Evolutionary conservation across 257 asterid genomes (phyloP), one percentile per base, ranked within the genome.

Genomic region (Scutellaria barbata): DNA sequence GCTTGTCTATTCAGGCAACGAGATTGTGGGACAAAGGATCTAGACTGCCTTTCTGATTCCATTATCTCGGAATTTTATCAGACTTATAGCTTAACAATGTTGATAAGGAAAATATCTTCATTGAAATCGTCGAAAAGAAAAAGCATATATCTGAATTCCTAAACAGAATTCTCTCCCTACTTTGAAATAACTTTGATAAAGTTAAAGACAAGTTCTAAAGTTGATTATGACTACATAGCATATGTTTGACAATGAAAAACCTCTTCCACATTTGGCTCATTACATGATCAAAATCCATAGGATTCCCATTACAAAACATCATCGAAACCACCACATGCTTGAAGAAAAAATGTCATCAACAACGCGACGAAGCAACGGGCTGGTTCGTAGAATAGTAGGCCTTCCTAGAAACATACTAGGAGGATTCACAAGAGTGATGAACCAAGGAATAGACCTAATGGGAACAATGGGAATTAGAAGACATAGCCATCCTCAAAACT

Each of bases 361-460:
- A 85, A 70, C 58, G 72, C 83, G 62, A 66, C 79, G 35, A 6
- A 48, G 61, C 60, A 73, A 66, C 41, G 72, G 84, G 3, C 66
- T 88, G 6, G 83, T 87, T 25, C 87, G 87, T 10, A 73, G 90
- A 69, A 81, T 89, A 82, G 86, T 83, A 5, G 89, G 71, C 69
- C 86, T 91, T 39, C 97, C 97, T 5, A 72, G 95, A 30, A 87
- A 30, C 78, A 76, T 91, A 16, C 17, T 86, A 14, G 95, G 84
- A 37, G 88, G 86, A 13, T 74, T 87, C 51, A 87, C 97, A 4
- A 84, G 96, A 66, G 85, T 69, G 10, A 56, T 91, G 85, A 85
- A 75, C 37, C 96, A 91, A 80, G 90, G 93, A 16, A 74, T 85
- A 45, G 92, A 82, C 79, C 66, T 84, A 1, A 81, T 88, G 20